Percentiles rank a stretch among this genome's conserved stretches.
phyloP scores from a whole-genome alignment of 495 filamentous ascomycete species.

The Aspergillus kassunensis region DNA sequence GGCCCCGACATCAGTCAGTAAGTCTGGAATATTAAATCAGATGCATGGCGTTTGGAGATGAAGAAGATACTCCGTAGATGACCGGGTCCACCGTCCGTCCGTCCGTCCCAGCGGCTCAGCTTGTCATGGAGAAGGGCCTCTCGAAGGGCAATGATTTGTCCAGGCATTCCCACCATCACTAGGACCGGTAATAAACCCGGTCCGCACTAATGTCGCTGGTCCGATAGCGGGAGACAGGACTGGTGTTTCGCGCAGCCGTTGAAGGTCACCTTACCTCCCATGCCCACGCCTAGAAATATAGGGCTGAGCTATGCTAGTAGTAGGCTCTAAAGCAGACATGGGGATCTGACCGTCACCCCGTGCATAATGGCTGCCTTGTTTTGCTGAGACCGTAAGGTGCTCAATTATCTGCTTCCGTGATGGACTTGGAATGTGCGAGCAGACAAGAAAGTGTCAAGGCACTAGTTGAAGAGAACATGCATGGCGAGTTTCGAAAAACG shows the following conservation, averaged over 20 bases:
- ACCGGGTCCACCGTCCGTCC: too few relatives aligned
- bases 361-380: too few relatives aligned
- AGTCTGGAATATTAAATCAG: not conserved
- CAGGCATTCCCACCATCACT: constrained; percentile 7
- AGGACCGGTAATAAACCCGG: not conserved
- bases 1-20: not conserved
- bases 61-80: too few relatives aligned
- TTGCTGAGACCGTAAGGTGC: too few relatives aligned
- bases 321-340: not conserved
- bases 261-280: not conserved
- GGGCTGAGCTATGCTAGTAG: constrained; percentile 1
- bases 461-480: not conserved
- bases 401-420: too few relatives aligned
- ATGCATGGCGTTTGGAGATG: not conserved
- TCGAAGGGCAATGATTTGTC: constrained; percentile 3
- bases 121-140: not conserved
- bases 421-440: not conserved
- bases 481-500: not conserved
- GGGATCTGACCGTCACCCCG: too few relatives aligned
- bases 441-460: not conserved
- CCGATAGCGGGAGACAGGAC: not conserved
- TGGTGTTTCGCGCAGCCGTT: not conserved
- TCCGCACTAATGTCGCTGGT: not conserved
- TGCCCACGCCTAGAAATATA: constrained; percentile 9
- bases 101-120: not conserved